Conservation (phyloP, 441 rosid genomes). For the Biscutella auriculata region DNA sequence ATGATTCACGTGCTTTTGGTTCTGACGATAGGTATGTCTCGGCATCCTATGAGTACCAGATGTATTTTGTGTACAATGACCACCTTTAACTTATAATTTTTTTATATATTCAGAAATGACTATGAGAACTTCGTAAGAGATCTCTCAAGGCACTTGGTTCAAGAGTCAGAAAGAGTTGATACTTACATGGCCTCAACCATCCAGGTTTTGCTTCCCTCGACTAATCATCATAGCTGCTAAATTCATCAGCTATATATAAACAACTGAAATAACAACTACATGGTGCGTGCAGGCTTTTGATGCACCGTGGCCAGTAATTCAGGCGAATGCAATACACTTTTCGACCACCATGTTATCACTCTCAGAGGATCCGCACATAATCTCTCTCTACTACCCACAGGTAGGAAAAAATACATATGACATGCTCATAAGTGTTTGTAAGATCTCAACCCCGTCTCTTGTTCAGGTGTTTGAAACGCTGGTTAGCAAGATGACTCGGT, state of each 20-base stretch:
- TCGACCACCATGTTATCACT: constrained; percentile 74
- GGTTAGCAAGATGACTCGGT: constrained; percentile 77
- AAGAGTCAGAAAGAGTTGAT: constrained; percentile 57
- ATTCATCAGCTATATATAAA: neutral
- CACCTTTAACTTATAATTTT: neutral
- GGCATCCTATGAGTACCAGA: neutral
- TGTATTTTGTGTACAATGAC: neutral
- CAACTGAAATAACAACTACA: constrained; percentile 5
- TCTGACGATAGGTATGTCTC: constrained; percentile 71
- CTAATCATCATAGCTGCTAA: neutral
- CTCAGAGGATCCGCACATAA: constrained; percentile 67
- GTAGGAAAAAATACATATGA: constrained; percentile 24
- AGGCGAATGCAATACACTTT: constrained; percentile 87
- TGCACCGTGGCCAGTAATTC: constrained; percentile 91
- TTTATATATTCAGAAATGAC: constrained; percentile 43
- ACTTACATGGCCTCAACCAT: constrained; percentile 70
- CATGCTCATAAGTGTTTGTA: neutral
- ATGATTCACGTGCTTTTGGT: constrained; percentile 41
- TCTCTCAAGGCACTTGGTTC: constrained; percentile 51
- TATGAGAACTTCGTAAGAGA: constrained; percentile 82
- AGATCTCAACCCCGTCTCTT: constrained; percentile 7
- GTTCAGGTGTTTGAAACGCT: constrained; percentile 66
- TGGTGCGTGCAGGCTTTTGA: constrained; percentile 74
- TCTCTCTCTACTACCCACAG: constrained; percentile 64
- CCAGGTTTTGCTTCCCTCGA: constrained; percentile 45